Conservation (phyloP, 208 protist genomes). For the Leishmania arabica region DNA sequence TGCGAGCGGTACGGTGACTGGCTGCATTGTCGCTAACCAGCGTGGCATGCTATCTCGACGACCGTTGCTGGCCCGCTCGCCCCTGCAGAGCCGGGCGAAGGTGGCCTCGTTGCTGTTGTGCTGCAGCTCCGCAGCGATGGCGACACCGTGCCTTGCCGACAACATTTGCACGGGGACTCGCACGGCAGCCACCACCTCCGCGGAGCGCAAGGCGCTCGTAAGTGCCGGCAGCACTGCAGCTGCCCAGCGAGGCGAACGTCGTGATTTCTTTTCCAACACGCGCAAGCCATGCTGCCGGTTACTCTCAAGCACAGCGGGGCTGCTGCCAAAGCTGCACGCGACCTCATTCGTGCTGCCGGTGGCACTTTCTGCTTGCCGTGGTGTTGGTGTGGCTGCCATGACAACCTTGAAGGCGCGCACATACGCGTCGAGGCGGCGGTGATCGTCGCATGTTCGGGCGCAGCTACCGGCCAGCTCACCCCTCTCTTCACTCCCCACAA, state of each 20-base stretch:
- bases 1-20: background rate
- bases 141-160: constrained; percentile 9
- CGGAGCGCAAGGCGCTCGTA: background rate
- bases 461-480: background rate
- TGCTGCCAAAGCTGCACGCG: background rate
- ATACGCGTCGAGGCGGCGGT: constrained; percentile 6
- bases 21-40: background rate
- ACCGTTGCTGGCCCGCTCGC: background rate
- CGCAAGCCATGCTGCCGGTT: constrained; percentile 1
- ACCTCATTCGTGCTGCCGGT: background rate
- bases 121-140: constrained; percentile 10
- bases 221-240: constrained; percentile 11
- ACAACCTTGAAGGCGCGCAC: constrained; percentile 37
- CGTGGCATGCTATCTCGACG: background rate
- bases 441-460: background rate
- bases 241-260: constrained; percentile 5
- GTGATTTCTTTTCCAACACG: background rate
- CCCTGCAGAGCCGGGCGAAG: constrained; percentile 1
- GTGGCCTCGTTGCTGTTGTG: background rate
- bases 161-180: constrained; percentile 6
- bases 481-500: background rate
- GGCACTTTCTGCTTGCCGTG: background rate
- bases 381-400: constrained; percentile 34
- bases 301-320: constrained; percentile 18
- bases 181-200: background rate